Conservation (phyloP, 2,329 filamentous ascomycete species). For the Colletotrichum spaethianum region DNA sequence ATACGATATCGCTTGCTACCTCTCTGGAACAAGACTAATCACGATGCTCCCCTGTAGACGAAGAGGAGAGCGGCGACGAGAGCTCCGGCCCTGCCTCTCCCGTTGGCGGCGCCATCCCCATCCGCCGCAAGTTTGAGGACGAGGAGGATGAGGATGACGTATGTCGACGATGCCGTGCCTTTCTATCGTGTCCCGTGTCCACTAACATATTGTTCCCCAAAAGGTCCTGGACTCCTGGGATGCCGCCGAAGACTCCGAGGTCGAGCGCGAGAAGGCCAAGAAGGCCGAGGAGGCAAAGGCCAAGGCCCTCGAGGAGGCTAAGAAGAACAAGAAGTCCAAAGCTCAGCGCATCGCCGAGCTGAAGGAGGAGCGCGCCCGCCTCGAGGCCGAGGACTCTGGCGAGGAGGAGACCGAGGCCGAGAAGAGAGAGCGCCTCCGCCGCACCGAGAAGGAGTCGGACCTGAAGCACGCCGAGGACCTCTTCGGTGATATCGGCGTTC, state of each 20-base stretch:
- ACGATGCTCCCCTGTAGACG: conserved; percentile 49
- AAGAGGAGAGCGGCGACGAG: conserved; percentile 55
- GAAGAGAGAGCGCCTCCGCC: conserved; percentile 80
- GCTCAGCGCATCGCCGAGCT: conserved; percentile 87
- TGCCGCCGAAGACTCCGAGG: conserved; percentile 95
- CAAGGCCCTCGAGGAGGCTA: conserved; percentile 89
- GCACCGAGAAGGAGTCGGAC: conserved; percentile 89
- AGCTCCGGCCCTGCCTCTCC: conserved; percentile 55
- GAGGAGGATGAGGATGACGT: conserved; percentile 91
- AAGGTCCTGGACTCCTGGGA: conserved; percentile 98
- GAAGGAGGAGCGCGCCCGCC: conserved; percentile 72
- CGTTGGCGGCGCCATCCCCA: conserved; percentile 47
- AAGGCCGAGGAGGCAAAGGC: conserved; percentile 89
- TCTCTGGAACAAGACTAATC: conserved; percentile 5
- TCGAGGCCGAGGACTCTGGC: conserved; percentile 54
- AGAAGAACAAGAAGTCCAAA: conserved; percentile 92
- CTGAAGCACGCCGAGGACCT: conserved; percentile 92
- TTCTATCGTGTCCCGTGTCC: conserved; percentile 4
- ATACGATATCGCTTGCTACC: background rate
- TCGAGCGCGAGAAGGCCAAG: conserved; percentile 93
- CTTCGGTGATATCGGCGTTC: conserved; percentile 82
- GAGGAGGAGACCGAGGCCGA: conserved; percentile 82
- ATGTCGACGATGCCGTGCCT: conserved; percentile 50
- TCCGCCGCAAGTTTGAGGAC: conserved; percentile 83
- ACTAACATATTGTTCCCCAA: conserved; percentile 27